Base-by-base conservation (phyloP, 148 eudicot species). In the Camellia lanceoleosa region DNA sequence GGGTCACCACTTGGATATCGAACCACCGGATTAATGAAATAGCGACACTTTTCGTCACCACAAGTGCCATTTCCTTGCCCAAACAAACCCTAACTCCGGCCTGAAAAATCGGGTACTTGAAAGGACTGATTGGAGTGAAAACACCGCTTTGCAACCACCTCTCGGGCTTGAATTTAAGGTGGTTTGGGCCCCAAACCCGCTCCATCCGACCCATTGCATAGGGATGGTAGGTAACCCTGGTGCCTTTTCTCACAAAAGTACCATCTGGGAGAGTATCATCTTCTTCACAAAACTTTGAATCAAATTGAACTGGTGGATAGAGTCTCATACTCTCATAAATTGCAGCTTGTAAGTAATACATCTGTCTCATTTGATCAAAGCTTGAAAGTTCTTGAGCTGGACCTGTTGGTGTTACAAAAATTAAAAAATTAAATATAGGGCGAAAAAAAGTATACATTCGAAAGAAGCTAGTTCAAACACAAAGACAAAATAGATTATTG, bases 21-120 rank as follows among this genome's bases (percentile, higher is more conserved):
- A 91, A 91, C 78, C 80, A 76, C 19, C 82, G 68, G 0, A 89
- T 62, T 4, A 91, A 60, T 0, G 88, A 46, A 7, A 89, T 6
- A 7, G 84, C 86, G 11, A 87, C 90, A 0, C 79, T 81, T 60
- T 89, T 89, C 58, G 69, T 71, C 75, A 70, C 79, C 64, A 70
- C 18, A 4, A 82, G n/a, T 2, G 84, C 84, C 68, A 82, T 44
- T 13, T 76, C 84, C 65, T 82, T 82, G 7, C 84, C 84, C 70
- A 82, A 62, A 77, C 84, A 82, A 55, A 82, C 80, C 80, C 84
- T 82, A 61, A 82, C 58, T 4, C 84, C 80, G 12, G 71, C 84
- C n/a, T 82, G 84, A 43, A 82, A 82, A n/a, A 82, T 79, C 11
- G 84, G 84, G 70, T 76, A 82, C 58, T 82, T 82, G 75, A 82